Evolutionary conservation across 768 basidiomycete species (phyloP).

Genomic region (Saitozyma sp.): DNA sequence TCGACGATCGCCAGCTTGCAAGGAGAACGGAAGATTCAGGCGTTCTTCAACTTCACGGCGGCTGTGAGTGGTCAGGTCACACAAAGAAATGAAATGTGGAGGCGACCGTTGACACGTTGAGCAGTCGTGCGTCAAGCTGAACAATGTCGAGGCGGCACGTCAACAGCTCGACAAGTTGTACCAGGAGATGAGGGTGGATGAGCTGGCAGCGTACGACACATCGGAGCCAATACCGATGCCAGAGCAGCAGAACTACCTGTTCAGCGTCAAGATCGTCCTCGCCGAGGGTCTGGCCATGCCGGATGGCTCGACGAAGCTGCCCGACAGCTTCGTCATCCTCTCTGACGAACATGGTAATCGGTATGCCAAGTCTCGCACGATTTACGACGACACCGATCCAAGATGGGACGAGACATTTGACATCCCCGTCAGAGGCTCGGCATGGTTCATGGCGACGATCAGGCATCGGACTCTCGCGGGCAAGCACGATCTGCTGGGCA

Average conservation of each 20-base stretch:
- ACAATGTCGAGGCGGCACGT: conserved; percentile 91
- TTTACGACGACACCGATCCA: conserved; percentile 86
- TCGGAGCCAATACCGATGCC: conserved; percentile 6
- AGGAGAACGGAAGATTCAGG: conserved; percentile 88
- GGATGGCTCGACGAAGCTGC: conserved; percentile 72
- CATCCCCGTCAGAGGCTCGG: conserved; percentile 83
- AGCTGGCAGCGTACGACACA: conserved; percentile 57
- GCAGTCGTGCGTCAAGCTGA: conserved; percentile 92
- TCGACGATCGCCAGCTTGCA: conserved; percentile 58
- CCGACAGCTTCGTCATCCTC: conserved; percentile 91
- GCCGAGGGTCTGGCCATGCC: conserved; percentile 82
- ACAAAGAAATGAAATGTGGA: neutral
- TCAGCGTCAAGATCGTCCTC: conserved; percentile 88
- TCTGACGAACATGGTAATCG: conserved; percentile 89
- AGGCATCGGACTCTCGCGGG: conserved; percentile 86
- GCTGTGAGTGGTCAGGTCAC: conserved; percentile 51
- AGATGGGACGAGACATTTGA: conserved; percentile 99
- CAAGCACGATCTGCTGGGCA: conserved; percentile 82
- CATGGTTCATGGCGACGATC: conserved; percentile 96
- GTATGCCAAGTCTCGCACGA: conserved; percentile 89
- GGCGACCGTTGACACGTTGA: neutral
- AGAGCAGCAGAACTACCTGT: conserved; percentile 63
- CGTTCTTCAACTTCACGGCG: conserved; percentile 83
- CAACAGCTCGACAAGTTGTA: conserved; percentile 92
- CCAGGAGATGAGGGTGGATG: conserved; percentile 84